A percentile compares a stretch with the other conserved stretches of the same genome.
phyloP scores from a whole-genome alignment of 768 basidiomycete genomes.

The Lanmaoa pseudosensibilis region DNA sequence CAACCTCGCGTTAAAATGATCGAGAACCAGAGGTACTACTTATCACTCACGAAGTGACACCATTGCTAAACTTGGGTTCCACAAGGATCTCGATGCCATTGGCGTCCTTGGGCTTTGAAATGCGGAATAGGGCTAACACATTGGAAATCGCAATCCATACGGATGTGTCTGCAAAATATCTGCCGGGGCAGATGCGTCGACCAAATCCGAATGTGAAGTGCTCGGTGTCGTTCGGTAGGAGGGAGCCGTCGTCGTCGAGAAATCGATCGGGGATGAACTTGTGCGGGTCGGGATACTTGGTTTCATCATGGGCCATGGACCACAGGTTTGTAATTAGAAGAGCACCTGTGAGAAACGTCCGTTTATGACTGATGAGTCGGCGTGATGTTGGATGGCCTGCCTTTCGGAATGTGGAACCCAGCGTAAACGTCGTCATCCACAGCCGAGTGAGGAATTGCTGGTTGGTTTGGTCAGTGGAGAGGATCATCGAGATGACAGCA shows the following conservation, averaged over 20 bases:
- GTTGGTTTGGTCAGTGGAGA: not conserved
- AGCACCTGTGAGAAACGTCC: not conserved
- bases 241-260: constrained; percentile 1
- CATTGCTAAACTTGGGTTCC: too few species aligned
- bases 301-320: constrained; percentile 7
- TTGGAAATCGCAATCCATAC: too few species aligned
- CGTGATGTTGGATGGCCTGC: not conserved
- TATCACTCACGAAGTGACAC: too few species aligned
- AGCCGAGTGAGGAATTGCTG: constrained; percentile 3
- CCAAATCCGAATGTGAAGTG: too few species aligned
- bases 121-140: too few species aligned
- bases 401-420: constrained; percentile 12
- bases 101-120: too few species aligned
- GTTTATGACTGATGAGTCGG: not conserved
- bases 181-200: too few species aligned
- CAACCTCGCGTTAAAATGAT: too few species aligned
- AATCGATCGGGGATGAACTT: constrained; percentile 9
- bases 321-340: constrained; percentile 4
- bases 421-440: constrained; percentile 7
- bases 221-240: too few species aligned
- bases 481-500: not conserved
- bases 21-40: too few species aligned
- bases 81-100: too few species aligned
- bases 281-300: constrained; percentile 2
- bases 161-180: too few species aligned